Evolutionary conservation across 345 rosid species (phyloP).

Genomic region (Linum trigynum): DNA sequence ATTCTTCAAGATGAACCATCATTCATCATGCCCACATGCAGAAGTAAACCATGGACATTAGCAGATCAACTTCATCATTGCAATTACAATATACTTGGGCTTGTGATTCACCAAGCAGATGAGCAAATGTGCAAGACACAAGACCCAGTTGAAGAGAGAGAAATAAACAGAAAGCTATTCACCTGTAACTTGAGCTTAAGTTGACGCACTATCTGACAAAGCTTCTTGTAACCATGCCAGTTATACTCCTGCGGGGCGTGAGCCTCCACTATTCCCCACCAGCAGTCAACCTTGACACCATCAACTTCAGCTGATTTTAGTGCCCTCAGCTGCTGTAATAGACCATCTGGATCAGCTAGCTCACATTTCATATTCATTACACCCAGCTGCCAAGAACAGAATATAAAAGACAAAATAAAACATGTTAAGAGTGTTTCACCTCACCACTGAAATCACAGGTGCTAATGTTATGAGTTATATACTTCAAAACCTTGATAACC

Average conservation of each 20-base stretch:
- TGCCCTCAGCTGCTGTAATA: constrained; percentile 67
- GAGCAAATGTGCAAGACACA: not conserved
- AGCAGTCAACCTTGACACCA: constrained; percentile 87
- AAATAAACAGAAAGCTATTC: constrained; percentile 9
- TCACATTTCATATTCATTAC: constrained; percentile 91
- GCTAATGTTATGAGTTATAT: not conserved
- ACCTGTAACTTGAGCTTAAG: constrained; percentile 87
- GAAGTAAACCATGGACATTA: too few relatives aligned
- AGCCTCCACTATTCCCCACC: constrained; percentile 99
- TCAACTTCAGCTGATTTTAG: constrained; percentile 72
- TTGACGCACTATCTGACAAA: constrained; percentile 71
- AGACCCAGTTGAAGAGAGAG: not conserved
- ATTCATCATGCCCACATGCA: too few relatives aligned
- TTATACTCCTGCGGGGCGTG: constrained; percentile 79
- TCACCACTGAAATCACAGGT: not conserved
- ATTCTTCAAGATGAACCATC: too few relatives aligned
- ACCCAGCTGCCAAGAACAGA: constrained; percentile 55
- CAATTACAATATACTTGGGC: not conserved
- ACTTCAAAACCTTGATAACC: not conserved
- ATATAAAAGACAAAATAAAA: constrained; percentile 7
- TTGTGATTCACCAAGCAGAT: not conserved
- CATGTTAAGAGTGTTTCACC: constrained; percentile 1
- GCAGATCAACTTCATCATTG: not conserved
- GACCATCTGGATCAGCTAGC: constrained; percentile 76
- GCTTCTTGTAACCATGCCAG: constrained; percentile 85